Evolutionary conservation across 371 early-diverging fungal species (phyloP).

Genomic region (Mucor mucedo): DNA sequence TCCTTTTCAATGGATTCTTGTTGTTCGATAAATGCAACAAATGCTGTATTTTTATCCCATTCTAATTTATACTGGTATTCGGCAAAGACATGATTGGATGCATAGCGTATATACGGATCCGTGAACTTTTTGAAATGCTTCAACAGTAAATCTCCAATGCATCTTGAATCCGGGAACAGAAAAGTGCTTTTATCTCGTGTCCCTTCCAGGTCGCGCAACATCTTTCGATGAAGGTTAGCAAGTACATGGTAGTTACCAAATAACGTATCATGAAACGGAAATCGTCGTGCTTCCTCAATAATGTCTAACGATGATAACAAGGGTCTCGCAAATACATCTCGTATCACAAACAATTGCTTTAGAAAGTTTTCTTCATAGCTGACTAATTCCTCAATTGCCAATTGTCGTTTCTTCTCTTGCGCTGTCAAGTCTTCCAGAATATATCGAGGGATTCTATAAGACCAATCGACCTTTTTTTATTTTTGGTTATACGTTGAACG

Average conservation of each 20-base stretch:
- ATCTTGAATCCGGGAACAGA: constrained; percentile 14
- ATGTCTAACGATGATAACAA: constrained; percentile 14
- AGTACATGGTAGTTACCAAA: constrained; percentile 25
- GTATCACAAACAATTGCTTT: constrained; percentile 20
- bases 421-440: constrained; percentile 12
- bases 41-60: constrained; percentile 14
- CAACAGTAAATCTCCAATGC: constrained; percentile 4
- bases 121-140: constrained; percentile 9
- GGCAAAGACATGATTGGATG: constrained; percentile 21
- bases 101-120: constrained; percentile 23
- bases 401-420: constrained; percentile 17
- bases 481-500: neutral
- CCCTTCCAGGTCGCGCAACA: constrained; percentile 9
- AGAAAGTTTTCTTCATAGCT: constrained; percentile 17
- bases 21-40: constrained; percentile 14
- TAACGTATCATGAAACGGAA: constrained; percentile 22
- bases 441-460: constrained; percentile 18
- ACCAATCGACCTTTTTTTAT: constrained; percentile 2
- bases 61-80: constrained; percentile 16
- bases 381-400: constrained; percentile 24
- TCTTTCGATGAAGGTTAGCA: constrained; percentile 12
- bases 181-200: constrained; percentile 5
- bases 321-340: constrained; percentile 18
- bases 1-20: constrained; percentile 17
- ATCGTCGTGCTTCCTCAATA: constrained; percentile 21